These are phyloP conservation scores for Keithomyces neogunnii DNA, from an alignment of 2,329 filamentous ascomycete species.

Conservation along the genomic window DNA sequence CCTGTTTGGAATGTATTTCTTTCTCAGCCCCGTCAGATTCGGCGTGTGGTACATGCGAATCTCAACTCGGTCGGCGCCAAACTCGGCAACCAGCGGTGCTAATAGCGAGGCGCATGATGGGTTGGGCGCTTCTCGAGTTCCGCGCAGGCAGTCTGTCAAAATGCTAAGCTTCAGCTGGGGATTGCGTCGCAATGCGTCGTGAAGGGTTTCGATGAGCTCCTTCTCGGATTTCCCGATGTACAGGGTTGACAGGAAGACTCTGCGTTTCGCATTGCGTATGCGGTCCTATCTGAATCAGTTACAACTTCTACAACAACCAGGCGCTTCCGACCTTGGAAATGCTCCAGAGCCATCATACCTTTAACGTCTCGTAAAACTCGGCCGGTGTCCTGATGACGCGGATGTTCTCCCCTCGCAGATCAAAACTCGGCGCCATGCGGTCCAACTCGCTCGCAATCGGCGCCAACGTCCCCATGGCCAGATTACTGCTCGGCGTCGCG, in stretches of 20 bases:
- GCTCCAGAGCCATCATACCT: slow-evolving; percentile 45
- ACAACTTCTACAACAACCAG: neutral
- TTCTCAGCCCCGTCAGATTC: slow-evolving; percentile 80
- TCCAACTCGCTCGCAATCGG: slow-evolving; percentile 68
- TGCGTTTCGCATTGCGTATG: slow-evolving; percentile 67
- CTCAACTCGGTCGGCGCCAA: slow-evolving; percentile 77
- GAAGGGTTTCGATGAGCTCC: slow-evolving; percentile 75
- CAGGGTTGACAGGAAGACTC: slow-evolving; percentile 89
- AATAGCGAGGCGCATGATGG: slow-evolving; percentile 84
- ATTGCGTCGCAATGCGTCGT: slow-evolving; percentile 64
- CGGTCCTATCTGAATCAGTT: slow-evolving; percentile 47
- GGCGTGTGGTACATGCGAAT: slow-evolving; percentile 98
- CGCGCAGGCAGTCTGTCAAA: slow-evolving; percentile 82
- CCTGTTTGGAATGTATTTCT: slow-evolving; percentile 73
- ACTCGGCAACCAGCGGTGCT: slow-evolving; percentile 73
- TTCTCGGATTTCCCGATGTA: slow-evolving; percentile 93
- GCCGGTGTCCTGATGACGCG: slow-evolving; percentile 68
- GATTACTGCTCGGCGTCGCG: slow-evolving; percentile 18
- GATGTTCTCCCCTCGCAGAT: slow-evolving; percentile 73
- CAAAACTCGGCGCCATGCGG: slow-evolving; percentile 82
- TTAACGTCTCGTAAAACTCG: slow-evolving; percentile 88
- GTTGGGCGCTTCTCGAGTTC: slow-evolving; percentile 80
- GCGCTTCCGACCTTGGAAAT: neutral
- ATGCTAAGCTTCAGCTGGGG: slow-evolving; percentile 76
- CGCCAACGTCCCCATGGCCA: slow-evolving; percentile 33